Evolutionary conservation across 2,329 filamentous ascomycete species (phyloP).

Genomic region (Aspergillus hortae): DNA sequence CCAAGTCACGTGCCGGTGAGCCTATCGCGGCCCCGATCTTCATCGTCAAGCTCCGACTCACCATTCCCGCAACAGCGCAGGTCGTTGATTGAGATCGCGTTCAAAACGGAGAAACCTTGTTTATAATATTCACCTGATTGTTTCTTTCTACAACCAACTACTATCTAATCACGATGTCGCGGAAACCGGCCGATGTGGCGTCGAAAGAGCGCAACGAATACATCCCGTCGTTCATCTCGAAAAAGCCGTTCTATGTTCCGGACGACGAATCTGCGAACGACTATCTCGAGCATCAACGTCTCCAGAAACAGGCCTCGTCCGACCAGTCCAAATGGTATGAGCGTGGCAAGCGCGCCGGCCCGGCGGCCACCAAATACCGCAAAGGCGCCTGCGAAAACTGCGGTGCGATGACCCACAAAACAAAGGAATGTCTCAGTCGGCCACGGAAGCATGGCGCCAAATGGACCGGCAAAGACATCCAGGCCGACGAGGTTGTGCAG

Average conservation of each 20-base stretch:
- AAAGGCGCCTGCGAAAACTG: conserved; percentile 99
- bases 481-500: conserved; percentile 84
- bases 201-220: conserved; percentile 94
- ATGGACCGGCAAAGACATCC: conserved; percentile 89
- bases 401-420: conserved; percentile 93
- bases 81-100: neutral
- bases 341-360: conserved; percentile 76
- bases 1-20: conserved; percentile 25
- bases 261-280: conserved; percentile 73
- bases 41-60: conserved; percentile 1
- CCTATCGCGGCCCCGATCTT: conserved; percentile 10
- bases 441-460: conserved; percentile 86
- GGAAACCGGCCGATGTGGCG: conserved; percentile 53
- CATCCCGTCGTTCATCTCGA: conserved; percentile 96
- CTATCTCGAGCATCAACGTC: conserved; percentile 94
- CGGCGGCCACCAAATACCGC: conserved; percentile 91
- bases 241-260: conserved; percentile 91
- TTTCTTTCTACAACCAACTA: neutral
- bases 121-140: neutral
- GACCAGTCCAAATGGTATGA: conserved; percentile 86
- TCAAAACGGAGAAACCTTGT: neutral
- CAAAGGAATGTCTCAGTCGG: conserved; percentile 85
- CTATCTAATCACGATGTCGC: conserved; percentile 23
- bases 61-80: neutral
- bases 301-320: conserved; percentile 63